A percentile compares a stretch with the other conserved stretches of the same genome.
These are phyloP conservation scores for Saccharum hybrid DNA, from an alignment of 202 grass and related monocot species.

Conservation along the genomic window DNA sequence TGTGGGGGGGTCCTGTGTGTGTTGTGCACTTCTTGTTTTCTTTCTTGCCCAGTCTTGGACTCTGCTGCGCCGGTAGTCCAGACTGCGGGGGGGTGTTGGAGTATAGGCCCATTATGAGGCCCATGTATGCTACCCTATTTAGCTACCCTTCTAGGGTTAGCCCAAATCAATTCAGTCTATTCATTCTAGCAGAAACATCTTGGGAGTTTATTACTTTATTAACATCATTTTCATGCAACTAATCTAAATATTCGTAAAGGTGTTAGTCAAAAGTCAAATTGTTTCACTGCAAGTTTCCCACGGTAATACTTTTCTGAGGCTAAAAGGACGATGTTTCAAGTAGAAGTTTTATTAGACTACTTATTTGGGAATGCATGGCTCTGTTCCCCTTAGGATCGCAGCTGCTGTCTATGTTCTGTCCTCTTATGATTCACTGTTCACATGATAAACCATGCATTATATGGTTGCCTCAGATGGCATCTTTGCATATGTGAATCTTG, in stretches of 20 bases:
- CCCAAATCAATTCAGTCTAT: too few relatives aligned
- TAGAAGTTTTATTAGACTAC: neutral
- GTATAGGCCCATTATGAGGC: too few relatives aligned
- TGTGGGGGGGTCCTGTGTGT: too few relatives aligned
- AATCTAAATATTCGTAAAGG: neutral
- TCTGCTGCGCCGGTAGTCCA: too few relatives aligned
- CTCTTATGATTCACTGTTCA: slow-evolving; percentile 21
- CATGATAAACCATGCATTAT: slow-evolving; percentile 24
- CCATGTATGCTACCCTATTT: too few relatives aligned
- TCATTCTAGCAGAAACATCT: neutral
- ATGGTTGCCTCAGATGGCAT: neutral
- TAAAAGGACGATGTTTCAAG: neutral
- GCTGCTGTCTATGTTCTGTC: neutral
- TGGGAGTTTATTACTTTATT: neutral
- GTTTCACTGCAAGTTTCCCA: slow-evolving; percentile 9
- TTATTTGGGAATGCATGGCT: neutral
- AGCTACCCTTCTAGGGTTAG: too few relatives aligned
- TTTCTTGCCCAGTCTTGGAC: too few relatives aligned
- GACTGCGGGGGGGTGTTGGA: too few relatives aligned
- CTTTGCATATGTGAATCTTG: neutral
- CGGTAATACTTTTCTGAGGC: neutral
- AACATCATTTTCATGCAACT: neutral
- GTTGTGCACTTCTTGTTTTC: too few relatives aligned
- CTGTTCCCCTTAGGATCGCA: neutral
- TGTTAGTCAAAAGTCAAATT: neutral